Percentiles rank a stretch among this genome's conserved stretches.
Conservation (phyloP, 208 protist species). For the Perkinsela sp. region DNA sequence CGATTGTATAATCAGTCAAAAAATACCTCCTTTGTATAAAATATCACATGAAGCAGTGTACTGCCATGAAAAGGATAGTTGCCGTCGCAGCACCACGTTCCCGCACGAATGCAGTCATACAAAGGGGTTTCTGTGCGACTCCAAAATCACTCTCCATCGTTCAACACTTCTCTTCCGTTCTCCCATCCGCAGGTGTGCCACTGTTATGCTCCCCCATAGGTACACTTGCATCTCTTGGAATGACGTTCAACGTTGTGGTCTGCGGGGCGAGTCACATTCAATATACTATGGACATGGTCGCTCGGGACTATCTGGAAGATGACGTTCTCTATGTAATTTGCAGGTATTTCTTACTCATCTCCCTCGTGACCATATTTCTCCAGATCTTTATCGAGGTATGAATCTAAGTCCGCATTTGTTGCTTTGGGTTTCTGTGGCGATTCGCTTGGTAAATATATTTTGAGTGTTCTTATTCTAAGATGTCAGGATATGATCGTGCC, state of each 20-base stretch:
- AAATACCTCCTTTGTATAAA: too few relatives aligned
- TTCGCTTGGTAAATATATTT: neutral
- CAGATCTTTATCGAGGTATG: neutral
- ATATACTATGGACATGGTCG: neutral
- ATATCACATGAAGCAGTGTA: too few relatives aligned
- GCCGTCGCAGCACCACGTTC: too few relatives aligned
- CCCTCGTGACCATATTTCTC: neutral
- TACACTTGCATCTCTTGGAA: neutral
- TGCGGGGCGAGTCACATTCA: neutral
- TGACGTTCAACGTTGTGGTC: neutral
- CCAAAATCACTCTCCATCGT: too few relatives aligned
- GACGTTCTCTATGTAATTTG: neutral
- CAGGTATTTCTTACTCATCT: neutral
- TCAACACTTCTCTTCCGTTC: neutral
- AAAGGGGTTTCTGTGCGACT: too few relatives aligned
- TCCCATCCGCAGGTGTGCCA: neutral
- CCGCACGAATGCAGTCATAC: too few relatives aligned
- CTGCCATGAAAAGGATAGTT: too few relatives aligned
- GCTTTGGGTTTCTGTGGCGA: neutral
- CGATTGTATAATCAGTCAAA: too few relatives aligned
- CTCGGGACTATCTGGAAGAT: neutral
- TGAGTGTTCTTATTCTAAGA: neutral
- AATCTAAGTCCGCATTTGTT: neutral
- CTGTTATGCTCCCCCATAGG: neutral
- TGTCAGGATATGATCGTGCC: conserved; percentile 90